Base-by-base conservation (phyloP, 768 basidiomycete genomes). In the Tulasnella sp. region DNA sequence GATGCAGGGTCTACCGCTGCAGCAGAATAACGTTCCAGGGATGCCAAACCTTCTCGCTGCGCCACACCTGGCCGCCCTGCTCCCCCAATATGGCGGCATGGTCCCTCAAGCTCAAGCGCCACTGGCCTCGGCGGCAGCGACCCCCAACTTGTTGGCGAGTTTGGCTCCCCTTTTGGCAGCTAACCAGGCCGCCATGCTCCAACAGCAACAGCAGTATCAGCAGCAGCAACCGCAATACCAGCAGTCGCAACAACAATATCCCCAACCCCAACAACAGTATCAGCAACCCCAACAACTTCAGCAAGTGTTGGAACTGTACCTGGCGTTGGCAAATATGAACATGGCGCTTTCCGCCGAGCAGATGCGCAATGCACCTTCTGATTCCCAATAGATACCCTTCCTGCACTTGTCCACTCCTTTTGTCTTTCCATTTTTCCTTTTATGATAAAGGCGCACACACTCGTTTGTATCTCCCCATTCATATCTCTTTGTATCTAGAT, bases 251-350 rank as follows among this genome's bases (percentile, higher is more conserved):
- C 56, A 24, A 16, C 56, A 24, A 7, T 31, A 58, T 24, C 24
- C 4, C 4, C 56, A 58, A 24, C 3, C 21, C 6, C 56, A 58
- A 58, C 56, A 58, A 34, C 62, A 68, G 62, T n/a, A 68, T 6
- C 62, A 68, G 62, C 62, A 68, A 12, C 62, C 21, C 34, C 62
- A 68, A 31, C 62, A 68, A 36, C 34, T 68, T 6, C 48, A 52
- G 62, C 62, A 68, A 12, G 62, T 14, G 62, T 36, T 68, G 27
- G 62, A 68, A 12, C 12, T 68, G 62, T 68, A 68, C 27, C 10
- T 68, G 24, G 62, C 62, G 62, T 68, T 68, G 62, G 62, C 62
- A 31, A 68, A 68, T 68, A 68, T 68, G 62, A 68, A 68, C 62
- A 4, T 68, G 62, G 62, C 62, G 62, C 34, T 68, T 12, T 31